Conservation (phyloP, 2,329 filamentous ascomycete species). For the Colletotrichum sp. region DNA sequence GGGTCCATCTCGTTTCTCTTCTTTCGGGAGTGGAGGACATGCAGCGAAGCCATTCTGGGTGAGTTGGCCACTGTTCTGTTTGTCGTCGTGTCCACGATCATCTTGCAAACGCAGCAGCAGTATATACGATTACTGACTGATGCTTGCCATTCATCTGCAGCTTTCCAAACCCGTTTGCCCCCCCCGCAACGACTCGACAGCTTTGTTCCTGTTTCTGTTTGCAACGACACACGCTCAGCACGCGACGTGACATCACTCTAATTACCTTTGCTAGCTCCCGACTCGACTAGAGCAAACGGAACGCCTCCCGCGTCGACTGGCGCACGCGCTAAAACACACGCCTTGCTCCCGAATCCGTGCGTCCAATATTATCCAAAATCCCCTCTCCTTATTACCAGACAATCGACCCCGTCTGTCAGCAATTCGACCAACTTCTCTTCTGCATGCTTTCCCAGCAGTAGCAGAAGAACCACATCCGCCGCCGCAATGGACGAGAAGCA, state of each 20-base stretch:
- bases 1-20: background rate
- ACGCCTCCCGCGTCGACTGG: background rate
- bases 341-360: background rate
- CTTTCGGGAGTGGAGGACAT: background rate
- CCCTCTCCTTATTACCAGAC: background rate
- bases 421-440: background rate
- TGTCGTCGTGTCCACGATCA: background rate
- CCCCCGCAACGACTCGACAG: background rate
- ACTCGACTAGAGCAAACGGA: conserved; percentile 4
- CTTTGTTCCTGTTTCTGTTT: background rate
- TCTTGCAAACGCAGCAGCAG: background rate
- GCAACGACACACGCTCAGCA: background rate
- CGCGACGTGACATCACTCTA: background rate
- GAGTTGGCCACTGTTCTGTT: background rate
- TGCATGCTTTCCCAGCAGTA: background rate
- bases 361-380: background rate
- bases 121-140: background rate
- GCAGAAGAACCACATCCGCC: background rate
- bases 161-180: background rate
- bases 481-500: conserved; percentile 20
- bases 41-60: background rate
- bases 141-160: background rate
- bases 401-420: background rate
- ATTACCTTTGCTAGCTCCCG: conserved; percentile 8
- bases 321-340: background rate